A percentile compares a stretch with the other conserved stretches of the same genome.
Evolutionary conservation across 192 early-diverging fungal genomes (phyloP).

Genomic region (Funneliformis geosporum): DNA sequence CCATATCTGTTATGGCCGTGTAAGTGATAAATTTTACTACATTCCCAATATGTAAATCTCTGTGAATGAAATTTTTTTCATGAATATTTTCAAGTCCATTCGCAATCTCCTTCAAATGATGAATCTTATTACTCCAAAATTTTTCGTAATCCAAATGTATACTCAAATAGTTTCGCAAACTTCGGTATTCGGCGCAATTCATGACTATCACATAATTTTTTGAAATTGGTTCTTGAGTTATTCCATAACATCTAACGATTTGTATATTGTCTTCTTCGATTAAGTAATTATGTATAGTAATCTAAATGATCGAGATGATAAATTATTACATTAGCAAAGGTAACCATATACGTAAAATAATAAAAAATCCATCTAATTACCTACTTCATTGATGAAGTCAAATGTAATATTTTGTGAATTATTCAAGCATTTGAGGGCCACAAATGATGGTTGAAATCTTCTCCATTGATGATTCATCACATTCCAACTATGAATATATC

Average conservation of each 20-base stretch:
- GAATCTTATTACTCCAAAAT: background rate
- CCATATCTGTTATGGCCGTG: constrained; percentile 4
- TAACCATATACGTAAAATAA: background rate
- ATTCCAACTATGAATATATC: background rate
- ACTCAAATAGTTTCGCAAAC: background rate
- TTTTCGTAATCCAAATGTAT: background rate
- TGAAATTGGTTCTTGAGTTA: background rate
- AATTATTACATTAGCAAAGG: too few species aligned
- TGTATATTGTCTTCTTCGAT: too few species aligned
- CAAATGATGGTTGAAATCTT: background rate
- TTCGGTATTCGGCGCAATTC: background rate
- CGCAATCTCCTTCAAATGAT: background rate
- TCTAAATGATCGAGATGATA: background rate
- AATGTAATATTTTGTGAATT: background rate
- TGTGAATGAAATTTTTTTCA: background rate
- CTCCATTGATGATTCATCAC: background rate
- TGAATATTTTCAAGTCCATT: background rate
- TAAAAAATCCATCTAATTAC: background rate
- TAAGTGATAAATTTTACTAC: background rate
- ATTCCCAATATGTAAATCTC: constrained; percentile 24
- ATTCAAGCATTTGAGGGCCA: constrained; percentile 7
- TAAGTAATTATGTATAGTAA: background rate
- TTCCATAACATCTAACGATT: constrained; percentile 7
- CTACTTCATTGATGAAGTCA: background rate
- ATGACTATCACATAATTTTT: constrained; percentile 9